Base-by-base conservation (phyloP, 169 alveolate species). In the Cryptosporidium xiaoi region DNA sequence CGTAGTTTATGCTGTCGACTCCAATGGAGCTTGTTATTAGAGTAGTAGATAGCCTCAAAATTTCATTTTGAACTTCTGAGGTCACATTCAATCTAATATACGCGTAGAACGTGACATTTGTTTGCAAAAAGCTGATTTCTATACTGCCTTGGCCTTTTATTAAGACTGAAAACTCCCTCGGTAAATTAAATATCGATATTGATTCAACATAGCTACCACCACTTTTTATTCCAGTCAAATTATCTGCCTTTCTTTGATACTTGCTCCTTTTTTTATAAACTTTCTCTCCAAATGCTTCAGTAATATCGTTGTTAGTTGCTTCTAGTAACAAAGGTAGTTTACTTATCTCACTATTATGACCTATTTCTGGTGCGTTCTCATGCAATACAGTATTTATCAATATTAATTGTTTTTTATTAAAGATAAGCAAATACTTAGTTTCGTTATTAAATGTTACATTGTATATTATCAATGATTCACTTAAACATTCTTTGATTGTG, bases 261-360 rank as follows among this genome's bases (percentile, higher is more conserved):
- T 69, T 69, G 56, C 60, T 69, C 48, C 10, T 40, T 18, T 27
- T 53, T 62, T 13, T 33, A 62, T 62, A 46, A 7, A 6, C 46
- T 62, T 27, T 62, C 7, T 33, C 48, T 8, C 18, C 44, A 33
- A 33, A n/a, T 12, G 34, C 40, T 33, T 18, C 36, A 60, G 16
- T 6, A 29, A 62, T 29, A 16, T 53, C 69, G 40, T 34, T 18
- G 20, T 58, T 36, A 15, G 71, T 50, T 36, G 87, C 87, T 40
- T 77, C 77, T 27, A 62, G 8, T n/a, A 77, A 40, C 48, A 77
- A 77, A 18, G 87, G 87, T 60, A 77, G 34, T 34, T 60, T 77
- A 40, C 24, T 60, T 60, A 40, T 46, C 7, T 34, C n/a, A 0
- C 51, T 77, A 40, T 77, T 60, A 62, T 77, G 87, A 48, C 51